Evolutionary conservation across 805 yeast genomes (phyloP), one percentile per base, ranked within the genome.

Genomic region (Nakazawaea ishiwadae): DNA sequence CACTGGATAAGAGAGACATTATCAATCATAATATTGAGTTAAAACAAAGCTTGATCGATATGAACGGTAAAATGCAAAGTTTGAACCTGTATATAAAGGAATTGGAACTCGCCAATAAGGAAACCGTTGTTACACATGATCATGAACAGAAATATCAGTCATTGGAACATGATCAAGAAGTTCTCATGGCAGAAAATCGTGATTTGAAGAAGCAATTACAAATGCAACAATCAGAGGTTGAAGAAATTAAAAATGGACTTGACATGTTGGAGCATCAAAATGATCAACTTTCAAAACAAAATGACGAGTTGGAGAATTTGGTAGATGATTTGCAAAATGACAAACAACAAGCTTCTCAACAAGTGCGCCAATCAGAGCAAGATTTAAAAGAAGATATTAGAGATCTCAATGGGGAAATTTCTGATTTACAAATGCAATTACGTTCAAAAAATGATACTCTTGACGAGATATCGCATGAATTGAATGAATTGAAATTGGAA

Each of bases 1-100:
- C 77, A 0, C 56, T 53, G 29, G 73, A 68, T 40, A 63, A 66
- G 26, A 49, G 54, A 2, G 65, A 62, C 5, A 40, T 71, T 38
- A 56, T 69, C 15, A 55, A 55, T 39, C 58, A 60, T 33, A 69
- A 68, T 38, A 53, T 66, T 14, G 58, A 58, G 7, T 48, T 66
- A 39, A 57, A 51, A 32, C 62, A 60, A 38, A 56, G 59, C 37
- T 50, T 58, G 24, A 42, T 49, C 4, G 35, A 27, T 23, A 28
- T 45, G 45, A 29, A 35, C 16, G 18, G 15, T 8, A 35, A 39
- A 24, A n/a, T 38, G 44, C 30, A 39, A 17, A 20, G 15, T 7
- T 32, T 42, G 37, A 42, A 36, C 5, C 17, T 10, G 14, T 31
- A 41, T 24, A 30, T 37, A 8, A 28, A 24, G 5, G 37, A 42